Evolutionary conservation across 345 rosid genomes (phyloP).

Genomic region (Psidium friedrichsthalianum): DNA sequence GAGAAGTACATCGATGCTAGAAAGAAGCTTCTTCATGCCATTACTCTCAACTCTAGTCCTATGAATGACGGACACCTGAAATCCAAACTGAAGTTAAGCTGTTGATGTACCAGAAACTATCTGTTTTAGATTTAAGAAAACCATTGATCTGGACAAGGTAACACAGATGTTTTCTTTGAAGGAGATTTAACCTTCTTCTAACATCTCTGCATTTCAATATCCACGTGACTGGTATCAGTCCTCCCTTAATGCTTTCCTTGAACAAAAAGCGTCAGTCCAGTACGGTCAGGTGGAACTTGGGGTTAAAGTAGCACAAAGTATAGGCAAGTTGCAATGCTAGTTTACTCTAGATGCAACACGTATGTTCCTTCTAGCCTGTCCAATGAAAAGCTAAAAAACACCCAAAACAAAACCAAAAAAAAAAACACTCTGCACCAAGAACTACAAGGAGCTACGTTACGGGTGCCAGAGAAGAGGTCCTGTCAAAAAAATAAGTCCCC

Average conservation of each 20-base stretch:
- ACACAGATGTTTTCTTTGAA: neutral
- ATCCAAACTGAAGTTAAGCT: neutral
- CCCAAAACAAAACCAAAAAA: neutral
- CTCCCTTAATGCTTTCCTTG: neutral
- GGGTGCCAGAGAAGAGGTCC: neutral
- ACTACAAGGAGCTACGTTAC: neutral
- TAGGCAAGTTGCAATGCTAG: neutral
- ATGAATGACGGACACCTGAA: neutral
- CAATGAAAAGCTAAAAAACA: neutral
- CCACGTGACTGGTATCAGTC: neutral
- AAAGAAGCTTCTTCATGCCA: neutral
- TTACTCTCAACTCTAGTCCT: neutral
- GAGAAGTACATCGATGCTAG: neutral
- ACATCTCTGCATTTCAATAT: neutral
- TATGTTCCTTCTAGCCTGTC: neutral
- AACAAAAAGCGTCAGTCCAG: neutral
- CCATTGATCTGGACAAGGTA: neutral
- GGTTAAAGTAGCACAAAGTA: neutral
- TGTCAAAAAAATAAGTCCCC: neutral
- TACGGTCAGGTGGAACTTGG: neutral
- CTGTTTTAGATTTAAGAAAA: neutral
- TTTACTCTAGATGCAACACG: neutral
- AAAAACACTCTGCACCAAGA: neutral
- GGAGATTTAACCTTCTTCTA: neutral
- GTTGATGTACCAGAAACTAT: neutral